A percentile compares a stretch with the other conserved stretches of the same genome.
Conservation (phyloP, 768 basidiomycete species). For the Mycena filopes region DNA sequence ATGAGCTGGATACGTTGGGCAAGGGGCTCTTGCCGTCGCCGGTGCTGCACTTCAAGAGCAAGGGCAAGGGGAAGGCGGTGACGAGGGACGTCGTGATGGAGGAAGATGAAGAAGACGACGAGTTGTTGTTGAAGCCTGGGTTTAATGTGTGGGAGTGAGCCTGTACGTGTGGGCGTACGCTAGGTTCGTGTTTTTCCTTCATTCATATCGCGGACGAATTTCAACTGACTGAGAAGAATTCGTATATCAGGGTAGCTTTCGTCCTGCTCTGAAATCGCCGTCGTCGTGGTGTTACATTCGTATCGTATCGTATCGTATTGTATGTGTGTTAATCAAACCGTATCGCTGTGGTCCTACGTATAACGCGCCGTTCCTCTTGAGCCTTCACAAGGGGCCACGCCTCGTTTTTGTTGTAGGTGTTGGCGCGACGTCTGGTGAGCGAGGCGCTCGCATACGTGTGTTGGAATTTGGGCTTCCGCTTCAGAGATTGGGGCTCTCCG, state of each 20-base stretch:
- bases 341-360: conserved; percentile 17
- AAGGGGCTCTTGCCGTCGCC: conserved; percentile 30
- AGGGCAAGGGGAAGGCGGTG: conserved; percentile 5
- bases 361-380: neutral
- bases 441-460: neutral
- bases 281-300: neutral
- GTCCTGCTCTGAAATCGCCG: conserved; percentile 1
- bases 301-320: neutral
- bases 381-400: neutral
- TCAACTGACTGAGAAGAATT: neutral
- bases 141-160: conserved; percentile 29
- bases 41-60: conserved; percentile 6
- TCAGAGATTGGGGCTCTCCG: too few relatives aligned
- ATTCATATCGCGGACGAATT: neutral
- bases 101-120: conserved; percentile 37
- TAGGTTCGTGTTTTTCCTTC: neutral
- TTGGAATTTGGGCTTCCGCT: neutral
- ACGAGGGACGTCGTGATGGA: conserved; percentile 13
- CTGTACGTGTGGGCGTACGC: conserved; percentile 27
- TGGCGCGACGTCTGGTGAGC: neutral
- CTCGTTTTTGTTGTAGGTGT: neutral
- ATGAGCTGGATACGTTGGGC: conserved; percentile 18
- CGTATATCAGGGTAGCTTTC: too few relatives aligned
- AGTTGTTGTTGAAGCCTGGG: conserved; percentile 37
- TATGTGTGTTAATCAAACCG: conserved; percentile 5